Conservation (phyloP, 805 yeast species). For the Zygosaccharomyces gambellarensis region DNA sequence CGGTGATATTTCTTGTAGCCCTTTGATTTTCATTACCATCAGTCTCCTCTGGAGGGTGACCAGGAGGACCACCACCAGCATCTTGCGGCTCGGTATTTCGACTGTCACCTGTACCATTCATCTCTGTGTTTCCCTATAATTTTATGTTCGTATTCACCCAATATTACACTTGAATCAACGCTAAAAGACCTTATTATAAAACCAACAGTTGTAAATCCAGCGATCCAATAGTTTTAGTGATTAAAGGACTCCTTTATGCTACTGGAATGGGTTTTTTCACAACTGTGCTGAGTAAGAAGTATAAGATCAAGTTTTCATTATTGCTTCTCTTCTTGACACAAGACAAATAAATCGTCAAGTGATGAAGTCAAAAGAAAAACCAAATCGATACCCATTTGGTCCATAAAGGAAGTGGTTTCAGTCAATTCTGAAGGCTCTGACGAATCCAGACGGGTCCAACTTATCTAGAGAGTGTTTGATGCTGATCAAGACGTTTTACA, state of each 20-base stretch:
- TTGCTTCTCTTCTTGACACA: slow-evolving; percentile 3
- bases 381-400: background rate
- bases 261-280: background rate
- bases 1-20: slow-evolving; percentile 28
- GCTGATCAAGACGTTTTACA: background rate
- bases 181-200: background rate
- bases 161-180: background rate
- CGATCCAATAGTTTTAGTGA: background rate
- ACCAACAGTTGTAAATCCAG: background rate
- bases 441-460: background rate
- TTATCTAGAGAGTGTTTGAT: background rate
- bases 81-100: slow-evolving; percentile 3
- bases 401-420: background rate
- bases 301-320: background rate
- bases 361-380: background rate
- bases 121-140: background rate
- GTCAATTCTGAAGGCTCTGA: background rate
- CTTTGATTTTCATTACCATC: slow-evolving; percentile 9
- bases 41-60: slow-evolving; percentile 7
- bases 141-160: background rate
- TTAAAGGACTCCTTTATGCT: background rate
- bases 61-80: slow-evolving; percentile 3
- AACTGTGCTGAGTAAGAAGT: slow-evolving; percentile 1
- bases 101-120: slow-evolving; percentile 3
- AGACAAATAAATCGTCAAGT: slow-evolving; percentile 1